phyloP scores from a whole-genome alignment of 805 yeast genomes.

The Kazachstania taianensis region DNA sequence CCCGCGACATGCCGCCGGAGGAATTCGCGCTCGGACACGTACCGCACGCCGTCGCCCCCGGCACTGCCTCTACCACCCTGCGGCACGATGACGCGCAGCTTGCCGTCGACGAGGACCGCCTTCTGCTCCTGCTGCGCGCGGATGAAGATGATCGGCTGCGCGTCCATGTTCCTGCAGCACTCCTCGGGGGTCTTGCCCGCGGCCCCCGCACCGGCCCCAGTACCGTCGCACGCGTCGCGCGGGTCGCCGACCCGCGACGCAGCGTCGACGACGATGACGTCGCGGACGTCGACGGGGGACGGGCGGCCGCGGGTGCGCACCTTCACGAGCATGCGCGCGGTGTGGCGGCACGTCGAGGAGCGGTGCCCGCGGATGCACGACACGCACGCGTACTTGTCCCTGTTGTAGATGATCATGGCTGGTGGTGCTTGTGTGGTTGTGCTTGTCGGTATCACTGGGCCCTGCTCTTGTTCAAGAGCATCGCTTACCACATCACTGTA shows the following conservation, averaged over 20 bases:
- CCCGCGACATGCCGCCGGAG: constrained; percentile 8
- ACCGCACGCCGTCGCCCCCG: constrained; percentile 6
- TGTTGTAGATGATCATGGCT: constrained; percentile 72
- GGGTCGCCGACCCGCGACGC: constrained; percentile 14
- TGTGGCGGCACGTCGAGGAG: constrained; percentile 77
- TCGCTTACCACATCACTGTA: not conserved
- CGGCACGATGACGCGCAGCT: constrained; percentile 20
- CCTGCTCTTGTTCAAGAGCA: not conserved
- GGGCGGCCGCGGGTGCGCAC: constrained; percentile 91
- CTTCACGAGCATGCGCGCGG: constrained; percentile 67
- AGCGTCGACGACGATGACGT: constrained; percentile 26
- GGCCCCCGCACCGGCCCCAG: not conserved
- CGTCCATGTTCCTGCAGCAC: constrained; percentile 17
- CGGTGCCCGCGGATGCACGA: constrained; percentile 91
- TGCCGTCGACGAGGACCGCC: constrained; percentile 24
- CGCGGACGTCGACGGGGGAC: constrained; percentile 35
- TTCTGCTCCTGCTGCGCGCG: constrained; percentile 19
- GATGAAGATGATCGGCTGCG: constrained; percentile 24
- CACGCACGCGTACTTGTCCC: constrained; percentile 72
- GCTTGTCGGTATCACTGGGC: not conserved
- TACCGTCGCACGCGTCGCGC: not conserved
- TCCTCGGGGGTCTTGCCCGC: not conserved
- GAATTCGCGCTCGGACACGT: constrained; percentile 23
- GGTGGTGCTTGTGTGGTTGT: too few species aligned
- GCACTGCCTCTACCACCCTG: not conserved